Evolutionary conservation across 805 yeast species (phyloP).

Genomic region (Ogataea chonburiensis): DNA sequence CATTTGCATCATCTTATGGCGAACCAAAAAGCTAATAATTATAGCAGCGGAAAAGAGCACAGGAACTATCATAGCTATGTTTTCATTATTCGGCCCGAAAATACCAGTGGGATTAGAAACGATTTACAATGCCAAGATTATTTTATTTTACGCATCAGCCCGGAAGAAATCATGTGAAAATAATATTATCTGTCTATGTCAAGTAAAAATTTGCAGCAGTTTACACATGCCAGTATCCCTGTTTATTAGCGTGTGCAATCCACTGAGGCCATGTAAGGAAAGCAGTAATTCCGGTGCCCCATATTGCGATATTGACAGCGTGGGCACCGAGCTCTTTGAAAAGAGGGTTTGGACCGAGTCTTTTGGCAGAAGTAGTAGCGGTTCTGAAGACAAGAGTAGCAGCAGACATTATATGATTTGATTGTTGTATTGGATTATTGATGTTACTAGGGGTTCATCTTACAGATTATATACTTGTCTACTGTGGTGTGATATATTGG

Average conservation of each 20-base stretch:
- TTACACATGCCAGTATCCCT: conserved; percentile 31
- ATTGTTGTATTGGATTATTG: background rate
- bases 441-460: too few relatives aligned
- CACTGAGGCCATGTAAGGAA: conserved; percentile 35
- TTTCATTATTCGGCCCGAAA: too few relatives aligned
- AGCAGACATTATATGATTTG: conserved; percentile 17
- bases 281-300: conserved; percentile 27
- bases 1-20: background rate
- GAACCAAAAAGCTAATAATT: background rate
- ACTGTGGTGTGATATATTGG: conserved; percentile 12
- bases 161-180: too few relatives aligned
- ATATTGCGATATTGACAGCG: conserved; percentile 27
- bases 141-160: too few relatives aligned
- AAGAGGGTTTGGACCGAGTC: conserved; percentile 37
- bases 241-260: conserved; percentile 22
- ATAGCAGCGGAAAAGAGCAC: background rate
- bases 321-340: conserved; percentile 26
- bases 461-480: conserved; percentile 4
- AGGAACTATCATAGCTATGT: background rate
- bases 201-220: too few relatives aligned
- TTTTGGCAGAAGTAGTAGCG: conserved; percentile 19
- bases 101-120: too few relatives aligned
- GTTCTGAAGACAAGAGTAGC: conserved; percentile 19
- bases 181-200: too few relatives aligned
- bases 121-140: too few relatives aligned